Percentiles rank a stretch among this genome's conserved stretches.
Conservation (phyloP, 495 filamentous ascomycete genomes). For the Talaromyces thailandensis region DNA sequence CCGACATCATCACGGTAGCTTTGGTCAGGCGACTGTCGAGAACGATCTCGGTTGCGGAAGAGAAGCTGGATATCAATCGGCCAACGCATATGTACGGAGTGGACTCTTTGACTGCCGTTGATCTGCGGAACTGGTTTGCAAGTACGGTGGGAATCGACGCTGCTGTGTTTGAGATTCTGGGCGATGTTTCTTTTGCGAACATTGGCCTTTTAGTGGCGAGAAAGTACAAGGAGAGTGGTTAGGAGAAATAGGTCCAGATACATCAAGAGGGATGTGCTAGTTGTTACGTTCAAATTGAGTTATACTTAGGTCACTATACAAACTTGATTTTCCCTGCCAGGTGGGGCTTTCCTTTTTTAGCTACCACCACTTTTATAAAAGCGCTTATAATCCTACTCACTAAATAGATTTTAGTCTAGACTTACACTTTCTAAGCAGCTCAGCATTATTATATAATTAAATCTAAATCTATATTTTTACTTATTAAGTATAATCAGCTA, state of each 20-base stretch:
- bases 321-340: no score
- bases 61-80: neutral
- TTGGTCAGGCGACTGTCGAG: neutral
- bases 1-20: neutral
- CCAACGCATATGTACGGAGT: neutral
- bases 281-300: no score
- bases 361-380: slow-evolving; percentile 3
- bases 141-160: neutral
- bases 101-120: neutral
- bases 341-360: neutral
- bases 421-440: neutral
- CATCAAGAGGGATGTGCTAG: no score
- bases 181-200: neutral
- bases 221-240: neutral
- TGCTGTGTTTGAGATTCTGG: neutral
- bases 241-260: neutral
- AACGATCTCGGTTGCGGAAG: neutral
- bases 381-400: slow-evolving; percentile 3
- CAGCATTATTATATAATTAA: neutral
- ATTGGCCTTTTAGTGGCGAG: neutral
- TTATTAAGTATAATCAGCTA: neutral
- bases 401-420: slow-evolving; percentile 6
- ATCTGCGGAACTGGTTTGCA: neutral
- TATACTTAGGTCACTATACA: no score
- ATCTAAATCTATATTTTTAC: neutral